Conservation (phyloP, 2,329 filamentous ascomycete species). For the Arthrobotrys entomopaga region DNA sequence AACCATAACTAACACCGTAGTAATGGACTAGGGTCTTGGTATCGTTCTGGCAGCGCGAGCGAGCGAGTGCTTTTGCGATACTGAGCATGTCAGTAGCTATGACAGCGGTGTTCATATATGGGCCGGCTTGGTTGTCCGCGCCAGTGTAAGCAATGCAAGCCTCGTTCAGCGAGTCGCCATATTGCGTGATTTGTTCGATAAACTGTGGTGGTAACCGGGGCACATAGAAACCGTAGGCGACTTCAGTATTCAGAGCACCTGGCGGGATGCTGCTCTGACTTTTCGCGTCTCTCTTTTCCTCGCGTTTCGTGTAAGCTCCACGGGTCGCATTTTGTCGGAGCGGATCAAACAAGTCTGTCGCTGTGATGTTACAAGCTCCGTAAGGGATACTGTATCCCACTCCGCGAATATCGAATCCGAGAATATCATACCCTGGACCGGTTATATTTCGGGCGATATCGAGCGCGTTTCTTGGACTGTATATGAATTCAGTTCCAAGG, state of each 20-base stretch:
- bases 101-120: conserved; percentile 43
- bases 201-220: conserved; percentile 5
- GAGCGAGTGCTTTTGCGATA: conserved; percentile 44
- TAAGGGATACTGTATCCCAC: conserved; percentile 43
- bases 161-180: neutral
- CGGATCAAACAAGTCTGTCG: conserved; percentile 30
- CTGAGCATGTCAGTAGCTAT: conserved; percentile 42
- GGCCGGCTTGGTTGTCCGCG: conserved; percentile 40
- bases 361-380: conserved; percentile 19
- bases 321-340: conserved; percentile 41
- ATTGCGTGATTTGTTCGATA: neutral
- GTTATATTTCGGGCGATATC: conserved; percentile 17
- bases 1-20: conserved; percentile 45
- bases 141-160: conserved; percentile 1
- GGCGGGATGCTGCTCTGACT: neutral
- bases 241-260: conserved; percentile 11
- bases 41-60: conserved; percentile 12
- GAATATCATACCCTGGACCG: conserved; percentile 40
- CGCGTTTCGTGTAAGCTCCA: neutral
- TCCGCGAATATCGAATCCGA: conserved; percentile 46
- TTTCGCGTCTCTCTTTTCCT: neutral
- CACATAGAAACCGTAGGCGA: conserved; percentile 23
- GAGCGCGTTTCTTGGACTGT: conserved; percentile 40
- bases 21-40: conserved; percentile 27
- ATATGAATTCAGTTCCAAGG: conserved; percentile 62